These are phyloP conservation scores for Fusarium beomiforme DNA, from an alignment of 2,329 filamentous ascomycete species.

Conservation along the genomic window DNA sequence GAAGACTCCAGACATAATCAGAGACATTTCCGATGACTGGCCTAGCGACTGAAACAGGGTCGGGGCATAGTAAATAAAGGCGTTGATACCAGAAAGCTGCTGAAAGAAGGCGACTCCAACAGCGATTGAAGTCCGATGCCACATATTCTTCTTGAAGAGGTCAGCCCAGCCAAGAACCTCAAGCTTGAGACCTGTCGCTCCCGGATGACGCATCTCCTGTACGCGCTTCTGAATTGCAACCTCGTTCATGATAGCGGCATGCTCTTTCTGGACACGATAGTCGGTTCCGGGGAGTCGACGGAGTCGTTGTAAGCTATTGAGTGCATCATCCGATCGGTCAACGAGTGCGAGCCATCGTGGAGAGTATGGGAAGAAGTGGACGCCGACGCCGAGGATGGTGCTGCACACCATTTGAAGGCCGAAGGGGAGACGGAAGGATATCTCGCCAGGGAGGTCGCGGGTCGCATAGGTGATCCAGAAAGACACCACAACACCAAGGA, in stretches of 20 bases:
- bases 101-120: conserved; percentile 39
- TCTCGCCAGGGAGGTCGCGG: conserved; percentile 52
- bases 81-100: conserved; percentile 36
- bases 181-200: not conserved
- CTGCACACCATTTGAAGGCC: conserved; percentile 29
- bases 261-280: conserved; percentile 47
- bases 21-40: conserved; percentile 39
- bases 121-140: conserved; percentile 17
- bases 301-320: conserved; percentile 50
- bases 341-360: conserved; percentile 57
- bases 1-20: conserved; percentile 49
- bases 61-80: conserved; percentile 42
- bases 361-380: conserved; percentile 59
- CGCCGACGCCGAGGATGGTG: conserved; percentile 47
- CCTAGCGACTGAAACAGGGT: conserved; percentile 44
- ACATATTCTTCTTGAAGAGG: conserved; percentile 2
- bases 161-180: conserved; percentile 13
- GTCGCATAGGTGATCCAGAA: conserved; percentile 67
- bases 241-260: not conserved
- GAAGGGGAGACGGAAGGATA: conserved; percentile 54
- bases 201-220: conserved; percentile 6
- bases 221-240: not conserved
- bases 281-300: conserved; percentile 55
- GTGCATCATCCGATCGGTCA: conserved; percentile 51
- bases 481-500: conserved; percentile 56